Base-by-base conservation (phyloP, 2,329 filamentous ascomycete genomes). In the Mycosphaerella sp. region DNA sequence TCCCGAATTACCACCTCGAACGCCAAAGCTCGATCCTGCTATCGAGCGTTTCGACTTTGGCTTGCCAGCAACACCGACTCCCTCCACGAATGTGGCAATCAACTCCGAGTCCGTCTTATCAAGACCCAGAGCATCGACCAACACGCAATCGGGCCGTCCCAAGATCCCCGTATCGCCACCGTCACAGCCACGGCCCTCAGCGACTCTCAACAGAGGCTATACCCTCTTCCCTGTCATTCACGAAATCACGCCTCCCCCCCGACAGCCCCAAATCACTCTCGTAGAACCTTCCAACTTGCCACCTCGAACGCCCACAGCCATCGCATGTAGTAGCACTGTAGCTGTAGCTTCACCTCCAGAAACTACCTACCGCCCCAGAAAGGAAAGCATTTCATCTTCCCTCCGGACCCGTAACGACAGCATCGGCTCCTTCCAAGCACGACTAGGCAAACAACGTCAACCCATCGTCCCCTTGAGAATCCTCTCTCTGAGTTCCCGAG, bases 31-130 rank as follows among this genome's bases (percentile, higher is more conserved):
- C 3, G 59, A 62, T 40, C 44, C 59, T n/a, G 62, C 62, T 0
- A 59, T 63, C 1, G 56, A 62, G 8, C 43, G 59, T n/a, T 62
- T 66, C 44, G 63, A 66, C 48, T 66, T 66, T 43, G 60, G 59
- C 14, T 46, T 66, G 3, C 51, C 44, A 13, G 40, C 53, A 10
- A 58, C 57, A 16, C 53, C 57, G 10, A 50, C 50, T 9, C 52
- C 54, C 14, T 49, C 42, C 17, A 37, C 44, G 2, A 45, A 37
- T 5, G 21, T 34, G 30, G 8, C 17, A 18, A 17, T 17, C n/a
- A 4, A 14, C 17, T n/a, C 32, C 16, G 17, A 16, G 10, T 27
- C 30, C 7, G n/a, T 40, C 8, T 30, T 27, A 9, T 41, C 25
- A 16, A 27, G 42, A 5, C 44, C 25, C 1, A 44, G n/a, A 41